Evolutionary conservation across 1,139 yeast species (phyloP).

Genomic region (Nakaseomyces glabratus): DNA sequence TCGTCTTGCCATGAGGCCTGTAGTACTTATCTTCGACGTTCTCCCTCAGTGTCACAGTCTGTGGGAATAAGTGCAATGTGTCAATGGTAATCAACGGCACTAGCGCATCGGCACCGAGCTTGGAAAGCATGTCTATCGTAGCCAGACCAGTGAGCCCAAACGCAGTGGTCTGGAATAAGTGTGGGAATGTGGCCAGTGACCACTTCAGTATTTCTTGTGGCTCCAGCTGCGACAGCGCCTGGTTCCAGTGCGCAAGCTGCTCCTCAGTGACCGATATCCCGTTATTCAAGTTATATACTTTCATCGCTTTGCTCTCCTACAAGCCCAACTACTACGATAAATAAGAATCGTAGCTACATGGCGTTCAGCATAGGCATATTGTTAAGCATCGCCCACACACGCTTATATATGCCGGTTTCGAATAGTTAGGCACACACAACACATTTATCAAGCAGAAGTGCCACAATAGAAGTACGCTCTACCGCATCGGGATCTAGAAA

Average conservation of each 20-base stretch:
- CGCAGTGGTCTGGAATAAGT: conserved; percentile 84
- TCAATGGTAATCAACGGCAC: conserved; percentile 80
- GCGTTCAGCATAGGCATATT: too few relatives aligned
- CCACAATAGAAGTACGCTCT: too few relatives aligned
- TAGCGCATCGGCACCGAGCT: conserved; percentile 32
- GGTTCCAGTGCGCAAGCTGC: conserved; percentile 56
- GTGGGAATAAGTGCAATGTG: conserved; percentile 88
- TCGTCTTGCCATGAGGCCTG: conserved; percentile 31
- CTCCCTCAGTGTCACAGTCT: conserved; percentile 69
- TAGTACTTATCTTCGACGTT: conserved; percentile 47
- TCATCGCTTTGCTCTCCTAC: too few relatives aligned
- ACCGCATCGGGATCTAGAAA: too few relatives aligned
- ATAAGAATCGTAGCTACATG: too few relatives aligned
- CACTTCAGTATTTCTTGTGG: conserved; percentile 74
- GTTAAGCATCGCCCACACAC: too few relatives aligned
- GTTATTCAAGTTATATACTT: conserved; percentile 18
- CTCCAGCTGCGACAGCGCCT: conserved; percentile 41
- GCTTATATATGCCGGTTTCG: too few relatives aligned
- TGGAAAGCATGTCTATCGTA: conserved; percentile 75
- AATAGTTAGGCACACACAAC: too few relatives aligned
- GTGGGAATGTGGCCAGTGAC: conserved; percentile 76
- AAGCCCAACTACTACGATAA: too few relatives aligned
- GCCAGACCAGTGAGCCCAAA: conserved; percentile 90
- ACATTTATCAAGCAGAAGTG: too few relatives aligned
- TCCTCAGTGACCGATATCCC: conserved; percentile 35